A percentile compares a stretch with the other conserved stretches of the same genome.
phyloP scores from a whole-genome alignment of 179 eudicot genomes.

The Beta lomatogona region DNA sequence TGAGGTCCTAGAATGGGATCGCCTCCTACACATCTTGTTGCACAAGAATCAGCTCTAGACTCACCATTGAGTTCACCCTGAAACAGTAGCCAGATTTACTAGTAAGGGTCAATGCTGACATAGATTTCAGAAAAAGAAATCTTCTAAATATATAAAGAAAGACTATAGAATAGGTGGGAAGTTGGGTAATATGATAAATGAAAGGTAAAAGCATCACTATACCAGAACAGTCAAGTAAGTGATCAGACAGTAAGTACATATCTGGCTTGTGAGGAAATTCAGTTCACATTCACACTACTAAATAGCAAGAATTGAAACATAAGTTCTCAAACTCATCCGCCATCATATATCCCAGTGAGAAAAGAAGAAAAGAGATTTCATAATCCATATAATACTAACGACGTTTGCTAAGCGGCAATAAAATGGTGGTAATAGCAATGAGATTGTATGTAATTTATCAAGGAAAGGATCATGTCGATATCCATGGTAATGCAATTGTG shows the following conservation, averaged over 20 bases:
- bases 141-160: neutral
- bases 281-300: neutral
- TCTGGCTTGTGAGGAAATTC: neutral
- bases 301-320: neutral
- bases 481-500: too few relatives aligned
- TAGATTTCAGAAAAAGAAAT: neutral
- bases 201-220: neutral
- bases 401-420: too few relatives aligned
- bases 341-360: neutral
- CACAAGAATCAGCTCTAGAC: slow-evolving; percentile 19
- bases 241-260: slow-evolving; percentile 2
- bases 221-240: neutral
- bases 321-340: neutral
- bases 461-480: too few relatives aligned
- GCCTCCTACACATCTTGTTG: slow-evolving; percentile 24
- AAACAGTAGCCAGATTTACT: slow-evolving; percentile 2
- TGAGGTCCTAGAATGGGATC: slow-evolving; percentile 28
- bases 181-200: neutral
- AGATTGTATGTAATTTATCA: too few relatives aligned
- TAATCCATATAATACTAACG: neutral
- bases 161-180: neutral
- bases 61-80: slow-evolving; percentile 41
- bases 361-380: neutral
- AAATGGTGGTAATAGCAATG: too few relatives aligned
- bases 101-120: slow-evolving; percentile 4